Base-by-base conservation (phyloP, 306 rosid genomes). In the Ceratonia siliqua region DNA sequence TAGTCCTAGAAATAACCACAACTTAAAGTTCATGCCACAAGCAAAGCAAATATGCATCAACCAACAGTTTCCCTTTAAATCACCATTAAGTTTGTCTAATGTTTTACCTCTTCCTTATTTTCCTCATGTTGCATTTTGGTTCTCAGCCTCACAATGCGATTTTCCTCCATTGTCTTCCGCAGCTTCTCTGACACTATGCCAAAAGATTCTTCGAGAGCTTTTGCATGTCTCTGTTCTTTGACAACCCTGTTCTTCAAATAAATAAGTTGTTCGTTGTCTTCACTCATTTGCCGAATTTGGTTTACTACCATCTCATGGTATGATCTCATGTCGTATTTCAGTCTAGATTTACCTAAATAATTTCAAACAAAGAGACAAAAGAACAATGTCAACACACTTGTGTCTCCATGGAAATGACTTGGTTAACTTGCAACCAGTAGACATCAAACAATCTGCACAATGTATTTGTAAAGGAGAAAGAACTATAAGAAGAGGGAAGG, bases 241-340 rank as follows among this genome's bases (percentile, higher is more conserved):
- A 35, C 88, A 67, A 69, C 79, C 79, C 61, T 84, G 85, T 84
- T 32, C 85, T 86, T 88, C 12, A 83, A 74, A 78, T 77, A 88
- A 33, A 58, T 21, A 64, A 88, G 90, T 21, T 76, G 85, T 71
- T 88, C 90, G 76, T 88, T 88, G 77, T 93, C 96, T 82, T 90
- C 98, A 25, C 80, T 90, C 98, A 93, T 93, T 78, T 93, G 90
- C 67, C 86, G 73, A 27, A 90, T 83, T 74, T 87, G 91, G 54
- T 78, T 71, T 10, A 90, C 91, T 18, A 93, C 98, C 91, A 82
- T 87, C 78, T 93, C 96, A 49, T 86, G 89, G 70, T 90, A 86
- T 5, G 97, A 90, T 69, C 80, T 79, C 87, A 93, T 38, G 13
- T 93, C 98, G 79, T 49, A 89, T 56, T 90, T 93, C 73, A 89